Evolutionary conservation across 2,329 filamentous ascomycete species (phyloP).

Genomic region (Ampelomyces quisqualis): DNA sequence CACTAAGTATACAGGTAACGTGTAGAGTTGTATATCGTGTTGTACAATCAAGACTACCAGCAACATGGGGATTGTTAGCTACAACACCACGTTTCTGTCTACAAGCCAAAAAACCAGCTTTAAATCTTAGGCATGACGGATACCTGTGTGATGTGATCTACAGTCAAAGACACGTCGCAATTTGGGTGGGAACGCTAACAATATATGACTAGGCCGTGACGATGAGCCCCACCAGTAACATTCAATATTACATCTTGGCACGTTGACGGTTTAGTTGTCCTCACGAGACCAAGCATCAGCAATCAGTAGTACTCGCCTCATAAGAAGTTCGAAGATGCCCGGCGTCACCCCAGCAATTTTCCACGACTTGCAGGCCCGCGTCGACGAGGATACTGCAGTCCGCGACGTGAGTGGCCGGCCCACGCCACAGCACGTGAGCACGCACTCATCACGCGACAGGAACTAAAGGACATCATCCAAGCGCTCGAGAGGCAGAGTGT

Average conservation of each 20-base stretch:
- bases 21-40: too few species aligned
- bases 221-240: too few species aligned
- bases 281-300: not conserved
- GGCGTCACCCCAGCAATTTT: slow-evolving; percentile 78
- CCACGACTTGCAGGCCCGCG: slow-evolving; percentile 79
- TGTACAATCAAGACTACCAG: too few species aligned
- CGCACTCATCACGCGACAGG: slow-evolving; percentile 48
- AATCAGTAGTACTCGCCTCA: not conserved
- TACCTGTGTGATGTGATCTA: too few species aligned
- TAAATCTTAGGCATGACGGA: too few species aligned
- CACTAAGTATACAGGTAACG: too few species aligned
- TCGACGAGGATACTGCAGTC: slow-evolving; percentile 81
- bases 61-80: too few species aligned
- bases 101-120: too few species aligned
- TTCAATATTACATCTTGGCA: too few species aligned
- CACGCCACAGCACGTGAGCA: slow-evolving; percentile 25
- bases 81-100: too few species aligned
- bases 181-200: too few species aligned
- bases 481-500: slow-evolving; percentile 74
- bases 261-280: not conserved
- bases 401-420: slow-evolving; percentile 62
- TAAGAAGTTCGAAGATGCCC: slow-evolving; percentile 44
- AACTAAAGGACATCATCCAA: slow-evolving; percentile 78
- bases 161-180: not conserved
- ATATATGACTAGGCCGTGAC: too few species aligned